Evolutionary conservation across 2,329 filamentous ascomycete species (phyloP).

Genomic region (Aspergillus sp.): DNA sequence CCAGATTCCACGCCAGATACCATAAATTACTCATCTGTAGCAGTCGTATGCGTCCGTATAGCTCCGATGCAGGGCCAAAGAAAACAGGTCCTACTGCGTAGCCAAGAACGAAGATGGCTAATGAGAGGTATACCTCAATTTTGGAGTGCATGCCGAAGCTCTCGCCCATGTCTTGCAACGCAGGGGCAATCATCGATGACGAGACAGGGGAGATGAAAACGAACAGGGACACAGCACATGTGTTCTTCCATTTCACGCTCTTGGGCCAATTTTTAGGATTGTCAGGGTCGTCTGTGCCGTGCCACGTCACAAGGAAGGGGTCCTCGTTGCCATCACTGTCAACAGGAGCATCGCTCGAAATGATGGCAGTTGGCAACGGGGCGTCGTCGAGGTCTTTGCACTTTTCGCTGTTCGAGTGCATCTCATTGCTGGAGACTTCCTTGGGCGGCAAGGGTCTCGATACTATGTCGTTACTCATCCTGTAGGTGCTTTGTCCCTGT

Average conservation of each 20-base stretch:
- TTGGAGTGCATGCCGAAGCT: constrained; percentile 53
- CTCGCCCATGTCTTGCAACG: constrained; percentile 49
- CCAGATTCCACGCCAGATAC: constrained; percentile 15
- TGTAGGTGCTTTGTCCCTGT: too few species aligned
- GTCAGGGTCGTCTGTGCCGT: constrained; percentile 44
- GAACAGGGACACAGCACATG: constrained; percentile 55
- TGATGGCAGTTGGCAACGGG: too few species aligned
- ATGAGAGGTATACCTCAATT: constrained; percentile 46
- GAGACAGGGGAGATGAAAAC: constrained; percentile 63
- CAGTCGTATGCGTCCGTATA: constrained; percentile 13
- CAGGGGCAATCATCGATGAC: constrained; percentile 58
- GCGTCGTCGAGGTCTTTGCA: too few species aligned
- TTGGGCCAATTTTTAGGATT: constrained; percentile 55
- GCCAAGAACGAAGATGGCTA: constrained; percentile 57
- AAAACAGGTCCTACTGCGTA: constrained; percentile 40
- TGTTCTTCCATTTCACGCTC: constrained; percentile 57
- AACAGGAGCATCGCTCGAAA: too few species aligned
- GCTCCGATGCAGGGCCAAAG: constrained; percentile 16
- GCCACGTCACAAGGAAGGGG: constrained; percentile 1
- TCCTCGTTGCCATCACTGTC: too few species aligned
- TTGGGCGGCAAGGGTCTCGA: too few species aligned
- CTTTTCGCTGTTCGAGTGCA: too few species aligned
- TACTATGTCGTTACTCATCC: too few species aligned
- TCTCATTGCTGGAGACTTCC: too few species aligned
- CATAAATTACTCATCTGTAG: constrained; percentile 15